Evolutionary conservation across 192 early-diverging fungal species (phyloP).

Genomic region (Gigaspora rosea): DNA sequence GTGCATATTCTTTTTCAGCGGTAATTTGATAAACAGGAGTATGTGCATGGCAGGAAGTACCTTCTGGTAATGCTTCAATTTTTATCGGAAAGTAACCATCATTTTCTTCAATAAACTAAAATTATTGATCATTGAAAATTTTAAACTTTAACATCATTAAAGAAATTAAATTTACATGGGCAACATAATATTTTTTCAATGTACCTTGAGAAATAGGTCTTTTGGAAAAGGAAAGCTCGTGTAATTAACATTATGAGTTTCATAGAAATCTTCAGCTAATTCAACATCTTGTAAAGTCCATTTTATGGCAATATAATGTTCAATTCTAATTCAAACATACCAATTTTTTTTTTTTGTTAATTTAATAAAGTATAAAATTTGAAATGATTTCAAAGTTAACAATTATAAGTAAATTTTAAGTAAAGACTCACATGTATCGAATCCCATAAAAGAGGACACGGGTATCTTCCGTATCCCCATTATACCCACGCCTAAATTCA

Average conservation of each 20-base stretch:
- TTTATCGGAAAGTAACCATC: constrained; percentile 85
- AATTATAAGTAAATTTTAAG: neutral
- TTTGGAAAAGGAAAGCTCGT: constrained; percentile 74
- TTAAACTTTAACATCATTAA: too few species aligned
- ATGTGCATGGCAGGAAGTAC: constrained; percentile 78
- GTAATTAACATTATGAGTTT: constrained; percentile 70
- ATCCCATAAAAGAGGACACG: constrained; percentile 86
- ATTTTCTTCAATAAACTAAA: constrained; percentile 73
- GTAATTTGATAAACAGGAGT: constrained; percentile 83
- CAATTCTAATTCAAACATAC: constrained; percentile 51
- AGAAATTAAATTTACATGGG: neutral
- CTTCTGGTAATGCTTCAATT: constrained; percentile 79
- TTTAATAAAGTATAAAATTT: neutral
- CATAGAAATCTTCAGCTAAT: constrained; percentile 67
- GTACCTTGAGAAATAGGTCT: constrained; percentile 71
- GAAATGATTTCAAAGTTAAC: neutral
- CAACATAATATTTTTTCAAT: neutral
- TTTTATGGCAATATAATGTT: constrained; percentile 65
- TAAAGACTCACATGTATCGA: constrained; percentile 63
- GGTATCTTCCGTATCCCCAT: constrained; percentile 66
- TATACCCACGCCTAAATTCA: constrained; percentile 72
- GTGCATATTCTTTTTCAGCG: constrained; percentile 68
- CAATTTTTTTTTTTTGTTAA: neutral
- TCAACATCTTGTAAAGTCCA: constrained; percentile 76
- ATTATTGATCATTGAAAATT: too few species aligned